Conservation (phyloP, 2,329 filamentous ascomycete genomes). For the Cylindrodendrum hubeiense region DNA sequence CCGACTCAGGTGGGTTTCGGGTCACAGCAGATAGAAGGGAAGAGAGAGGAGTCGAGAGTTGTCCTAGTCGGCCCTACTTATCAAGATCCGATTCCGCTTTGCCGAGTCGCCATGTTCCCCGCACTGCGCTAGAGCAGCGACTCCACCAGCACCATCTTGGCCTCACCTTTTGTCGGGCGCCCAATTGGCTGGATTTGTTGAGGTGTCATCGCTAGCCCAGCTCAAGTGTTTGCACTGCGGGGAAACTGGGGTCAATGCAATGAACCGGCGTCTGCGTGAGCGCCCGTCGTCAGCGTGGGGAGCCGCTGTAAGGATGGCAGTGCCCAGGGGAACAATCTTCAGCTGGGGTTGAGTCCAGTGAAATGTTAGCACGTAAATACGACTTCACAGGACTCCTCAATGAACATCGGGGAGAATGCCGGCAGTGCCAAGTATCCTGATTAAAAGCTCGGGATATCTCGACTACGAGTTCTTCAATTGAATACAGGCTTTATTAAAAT, state of each 20-base stretch:
- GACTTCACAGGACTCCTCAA: too few species aligned
- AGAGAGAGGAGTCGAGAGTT: slow-evolving; percentile 3
- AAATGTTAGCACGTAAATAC: too few species aligned
- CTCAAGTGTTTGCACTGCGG: slow-evolving; percentile 11
- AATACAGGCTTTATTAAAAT: too few species aligned
- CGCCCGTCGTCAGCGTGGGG: too few species aligned
- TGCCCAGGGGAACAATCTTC: neutral
- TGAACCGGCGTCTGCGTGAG: neutral
- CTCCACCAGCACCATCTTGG: slow-evolving; percentile 24
- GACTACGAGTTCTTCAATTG: too few species aligned
- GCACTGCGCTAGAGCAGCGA: slow-evolving; percentile 25
- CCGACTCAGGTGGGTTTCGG: slow-evolving; percentile 8
- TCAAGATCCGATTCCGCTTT: slow-evolving; percentile 17
- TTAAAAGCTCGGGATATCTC: too few species aligned
- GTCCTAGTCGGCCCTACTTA: slow-evolving; percentile 24
- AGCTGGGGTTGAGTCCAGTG: too few species aligned
- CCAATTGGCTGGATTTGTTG: slow-evolving; percentile 20
- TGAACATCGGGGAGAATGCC: too few species aligned
- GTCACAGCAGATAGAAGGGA: slow-evolving; percentile 7
- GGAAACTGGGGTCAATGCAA: neutral
- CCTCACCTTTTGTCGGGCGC: neutral
- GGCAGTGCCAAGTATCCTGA: too few species aligned
- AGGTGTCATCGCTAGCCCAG: neutral
- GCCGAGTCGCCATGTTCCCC: slow-evolving; percentile 27
- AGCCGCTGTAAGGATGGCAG: neutral